phyloP scores from a whole-genome alignment of 176 grass and related monocot genomes.

The Aegilops sharonensis region DNA sequence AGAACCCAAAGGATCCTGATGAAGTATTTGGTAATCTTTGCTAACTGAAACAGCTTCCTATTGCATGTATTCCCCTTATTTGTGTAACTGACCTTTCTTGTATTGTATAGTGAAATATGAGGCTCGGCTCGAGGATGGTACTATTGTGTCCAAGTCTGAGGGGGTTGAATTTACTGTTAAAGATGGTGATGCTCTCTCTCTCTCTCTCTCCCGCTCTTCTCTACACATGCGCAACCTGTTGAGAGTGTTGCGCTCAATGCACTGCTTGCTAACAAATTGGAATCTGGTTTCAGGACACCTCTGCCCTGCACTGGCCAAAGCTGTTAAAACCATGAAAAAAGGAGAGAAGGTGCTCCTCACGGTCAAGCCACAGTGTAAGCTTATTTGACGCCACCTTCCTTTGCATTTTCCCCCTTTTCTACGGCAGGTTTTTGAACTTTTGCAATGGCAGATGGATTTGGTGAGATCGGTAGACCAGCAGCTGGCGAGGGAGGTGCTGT shows the following conservation, averaged over 20 bases:
- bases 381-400: background rate
- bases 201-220: background rate
- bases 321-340: constrained; percentile 98
- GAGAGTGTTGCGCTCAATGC: background rate
- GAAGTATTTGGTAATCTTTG: constrained; percentile 85
- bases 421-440: background rate
- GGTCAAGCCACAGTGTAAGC: constrained; percentile 90
- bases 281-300: constrained; percentile 58
- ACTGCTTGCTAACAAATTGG: constrained; percentile 22
- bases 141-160: constrained; percentile 70
- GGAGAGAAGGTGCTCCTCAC: constrained; percentile 76
- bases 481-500: constrained; percentile 53
- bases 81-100: background rate
- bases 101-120: constrained; percentile 81
- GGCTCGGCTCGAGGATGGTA: constrained; percentile 73
- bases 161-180: constrained; percentile 84
- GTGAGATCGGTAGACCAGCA: constrained; percentile 78
- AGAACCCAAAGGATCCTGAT: constrained; percentile 88
- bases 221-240: background rate
- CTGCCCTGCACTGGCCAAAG: constrained; percentile 70
- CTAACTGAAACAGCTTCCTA: background rate
- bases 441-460: constrained; percentile 71
- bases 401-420: background rate
- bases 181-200: constrained; percentile 63
- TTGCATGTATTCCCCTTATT: background rate